Evolutionary conservation across 306 rosid species (phyloP).

Genomic region (Canavalia ensiformis): DNA sequence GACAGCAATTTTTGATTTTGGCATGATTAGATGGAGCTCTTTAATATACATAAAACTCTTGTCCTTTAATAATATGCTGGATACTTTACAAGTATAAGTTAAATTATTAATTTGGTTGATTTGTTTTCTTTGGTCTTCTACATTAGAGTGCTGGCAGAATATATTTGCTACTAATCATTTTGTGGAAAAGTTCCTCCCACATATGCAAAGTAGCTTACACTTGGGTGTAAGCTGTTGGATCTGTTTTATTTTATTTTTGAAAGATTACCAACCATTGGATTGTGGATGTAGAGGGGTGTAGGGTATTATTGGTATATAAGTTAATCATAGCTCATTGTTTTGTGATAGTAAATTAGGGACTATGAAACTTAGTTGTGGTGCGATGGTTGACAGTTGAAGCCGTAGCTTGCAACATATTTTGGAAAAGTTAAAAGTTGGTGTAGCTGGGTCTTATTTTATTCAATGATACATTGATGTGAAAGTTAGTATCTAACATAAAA

Average conservation of each 20-base stretch:
- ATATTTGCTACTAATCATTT: not conserved
- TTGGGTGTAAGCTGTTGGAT: too few relatives aligned
- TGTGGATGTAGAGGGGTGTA: too few relatives aligned
- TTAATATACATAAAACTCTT: not conserved
- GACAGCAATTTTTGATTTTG: conserved; percentile 27
- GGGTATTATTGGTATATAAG: too few relatives aligned
- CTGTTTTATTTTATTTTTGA: too few relatives aligned
- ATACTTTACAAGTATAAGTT: conserved; percentile 20
- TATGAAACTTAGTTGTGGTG: not conserved
- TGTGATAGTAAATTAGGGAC: conserved; percentile 34
- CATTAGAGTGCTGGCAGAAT: conserved; percentile 19
- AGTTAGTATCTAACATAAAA: conserved; percentile 31
- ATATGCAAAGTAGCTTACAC: too few relatives aligned
- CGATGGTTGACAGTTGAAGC: conserved; percentile 33
- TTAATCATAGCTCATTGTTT: too few relatives aligned
- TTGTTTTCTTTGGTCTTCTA: conserved; percentile 24
- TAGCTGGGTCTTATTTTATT: conserved; percentile 2
- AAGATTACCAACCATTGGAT: too few relatives aligned
- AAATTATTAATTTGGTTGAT: conserved; percentile 10
- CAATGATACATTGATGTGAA: conserved; percentile 1
- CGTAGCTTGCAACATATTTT: conserved; percentile 25
- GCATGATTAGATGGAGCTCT: conserved; percentile 3
- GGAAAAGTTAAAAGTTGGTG: conserved; percentile 26
- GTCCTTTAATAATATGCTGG: not conserved
- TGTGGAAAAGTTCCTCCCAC: not conserved